Conservation (phyloP, 495 filamentous ascomycete genomes). For the Xylaria curta region DNA sequence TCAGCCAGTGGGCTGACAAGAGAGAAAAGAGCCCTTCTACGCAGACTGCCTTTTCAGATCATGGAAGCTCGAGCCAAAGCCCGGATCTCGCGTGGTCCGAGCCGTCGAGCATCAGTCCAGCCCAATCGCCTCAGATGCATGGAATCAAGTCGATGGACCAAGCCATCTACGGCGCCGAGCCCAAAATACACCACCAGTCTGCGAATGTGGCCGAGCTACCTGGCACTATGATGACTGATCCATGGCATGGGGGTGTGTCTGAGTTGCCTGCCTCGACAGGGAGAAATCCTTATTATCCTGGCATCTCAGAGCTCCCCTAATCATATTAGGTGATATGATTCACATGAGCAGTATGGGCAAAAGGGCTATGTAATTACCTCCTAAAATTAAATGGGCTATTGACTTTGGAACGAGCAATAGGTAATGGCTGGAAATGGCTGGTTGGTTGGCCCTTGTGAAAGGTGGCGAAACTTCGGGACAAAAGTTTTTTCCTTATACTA, state of each 20-base stretch:
- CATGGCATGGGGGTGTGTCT: constrained; percentile 22
- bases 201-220: constrained; percentile 14
- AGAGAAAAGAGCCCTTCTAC: constrained; percentile 15
- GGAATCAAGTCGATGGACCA: constrained; percentile 11
- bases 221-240: constrained; percentile 22
- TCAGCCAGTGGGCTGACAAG: constrained; percentile 20
- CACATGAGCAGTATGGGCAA: too few relatives aligned
- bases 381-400: neutral
- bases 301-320: constrained; percentile 19
- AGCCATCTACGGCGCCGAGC: constrained; percentile 14
- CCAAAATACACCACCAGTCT: constrained; percentile 8
- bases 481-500: neutral
- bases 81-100: constrained; percentile 18
- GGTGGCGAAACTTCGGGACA: neutral
- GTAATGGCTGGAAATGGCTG: neutral
- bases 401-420: neutral
- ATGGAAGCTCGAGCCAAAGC: constrained; percentile 1
- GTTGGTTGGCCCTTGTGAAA: neutral
- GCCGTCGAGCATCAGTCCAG: neutral
- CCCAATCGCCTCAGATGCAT: constrained; percentile 16
- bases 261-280: constrained; percentile 19
- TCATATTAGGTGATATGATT: neutral
- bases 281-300: neutral
- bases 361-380: neutral
- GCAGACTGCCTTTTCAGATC: neutral